phyloP scores from a whole-genome alignment of 306 rosid genomes.

The Glycine latifolia region DNA sequence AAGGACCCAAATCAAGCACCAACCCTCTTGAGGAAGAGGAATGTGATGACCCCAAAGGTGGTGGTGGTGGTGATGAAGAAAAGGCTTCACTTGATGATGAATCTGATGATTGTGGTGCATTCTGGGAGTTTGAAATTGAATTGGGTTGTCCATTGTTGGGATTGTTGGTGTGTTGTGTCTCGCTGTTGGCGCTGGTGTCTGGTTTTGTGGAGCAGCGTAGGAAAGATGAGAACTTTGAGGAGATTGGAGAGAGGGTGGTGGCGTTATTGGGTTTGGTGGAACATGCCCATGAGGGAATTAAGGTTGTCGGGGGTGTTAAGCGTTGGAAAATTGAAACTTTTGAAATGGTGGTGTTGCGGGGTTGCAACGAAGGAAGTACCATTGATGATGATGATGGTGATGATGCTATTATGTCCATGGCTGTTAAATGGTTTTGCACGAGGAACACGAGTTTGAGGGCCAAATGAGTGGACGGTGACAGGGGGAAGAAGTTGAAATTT shows the following conservation, averaged over 20 bases:
- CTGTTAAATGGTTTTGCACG: slow-evolving; percentile 13
- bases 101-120: slow-evolving; percentile 31
- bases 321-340: slow-evolving; percentile 49
- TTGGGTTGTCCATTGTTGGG: slow-evolving; percentile 4
- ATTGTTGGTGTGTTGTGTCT: slow-evolving; percentile 46
- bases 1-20: slow-evolving; percentile 69
- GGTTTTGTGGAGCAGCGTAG: slow-evolving; percentile 73
- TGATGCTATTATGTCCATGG: slow-evolving; percentile 58
- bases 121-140: slow-evolving; percentile 45
- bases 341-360: slow-evolving; percentile 35
- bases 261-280: slow-evolving; percentile 48
- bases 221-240: slow-evolving; percentile 48
- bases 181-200: slow-evolving; percentile 58
- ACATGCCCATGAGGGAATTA: slow-evolving; percentile 50
- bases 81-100: slow-evolving; percentile 29
- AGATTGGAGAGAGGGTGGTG: slow-evolving; percentile 27
- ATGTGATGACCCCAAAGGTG: not conserved
- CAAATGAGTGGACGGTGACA: slow-evolving; percentile 5
- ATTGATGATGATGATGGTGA: slow-evolving; percentile 44
- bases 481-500: not conserved
- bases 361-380: slow-evolving; percentile 54
- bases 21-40: slow-evolving; percentile 60
- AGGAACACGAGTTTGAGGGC: slow-evolving; percentile 7
- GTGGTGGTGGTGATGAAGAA: slow-evolving; percentile 28
- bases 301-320: slow-evolving; percentile 46